These are phyloP conservation scores for Lolium multiflorum DNA, from an alignment of 176 grass and related monocot species.

Conservation along the genomic window DNA sequence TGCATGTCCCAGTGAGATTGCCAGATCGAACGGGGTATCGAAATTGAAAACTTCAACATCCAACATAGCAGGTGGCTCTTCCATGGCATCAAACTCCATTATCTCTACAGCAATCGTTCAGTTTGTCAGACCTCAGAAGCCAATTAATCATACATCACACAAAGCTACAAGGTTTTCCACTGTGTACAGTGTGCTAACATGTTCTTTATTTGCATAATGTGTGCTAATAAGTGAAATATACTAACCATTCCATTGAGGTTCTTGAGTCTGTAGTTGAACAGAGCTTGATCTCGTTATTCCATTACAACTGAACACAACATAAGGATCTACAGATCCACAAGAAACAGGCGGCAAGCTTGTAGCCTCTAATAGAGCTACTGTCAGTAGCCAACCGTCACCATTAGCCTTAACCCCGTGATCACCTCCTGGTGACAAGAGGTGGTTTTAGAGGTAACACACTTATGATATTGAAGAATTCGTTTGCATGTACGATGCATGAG, in stretches of 20 bases:
- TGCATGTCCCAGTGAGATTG: slow-evolving; percentile 72
- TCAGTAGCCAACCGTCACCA: slow-evolving; percentile 86
- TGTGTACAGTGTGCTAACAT: not conserved
- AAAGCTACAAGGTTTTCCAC: not conserved
- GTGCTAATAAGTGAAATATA: slow-evolving; percentile 27
- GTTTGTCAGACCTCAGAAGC: not conserved
- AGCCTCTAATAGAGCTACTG: slow-evolving; percentile 79
- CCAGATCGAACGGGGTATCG: slow-evolving; percentile 77
- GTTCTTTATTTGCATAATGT: not conserved
- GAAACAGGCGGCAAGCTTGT: slow-evolving; percentile 66
- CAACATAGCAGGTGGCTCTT: slow-evolving; percentile 82
- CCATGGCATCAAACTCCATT: slow-evolving; percentile 89
- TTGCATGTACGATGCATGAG: not conserved
- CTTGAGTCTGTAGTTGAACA: slow-evolving; percentile 83
- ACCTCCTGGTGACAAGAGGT: slow-evolving; percentile 50
- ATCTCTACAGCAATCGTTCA: slow-evolving; percentile 57
- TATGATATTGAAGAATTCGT: not conserved
- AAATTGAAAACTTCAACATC: slow-evolving; percentile 88
- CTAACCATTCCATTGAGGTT: slow-evolving; percentile 94
- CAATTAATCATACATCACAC: slow-evolving; percentile 26
- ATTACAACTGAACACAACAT: slow-evolving; percentile 87
- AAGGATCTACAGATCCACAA: slow-evolving; percentile 72
- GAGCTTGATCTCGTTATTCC: slow-evolving; percentile 78
- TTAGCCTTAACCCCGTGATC: slow-evolving; percentile 72
- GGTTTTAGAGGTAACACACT: not conserved